Evolutionary conservation across 1,284 basidiomycete species (phyloP).

Genomic region (Schizopora paradoxa): DNA sequence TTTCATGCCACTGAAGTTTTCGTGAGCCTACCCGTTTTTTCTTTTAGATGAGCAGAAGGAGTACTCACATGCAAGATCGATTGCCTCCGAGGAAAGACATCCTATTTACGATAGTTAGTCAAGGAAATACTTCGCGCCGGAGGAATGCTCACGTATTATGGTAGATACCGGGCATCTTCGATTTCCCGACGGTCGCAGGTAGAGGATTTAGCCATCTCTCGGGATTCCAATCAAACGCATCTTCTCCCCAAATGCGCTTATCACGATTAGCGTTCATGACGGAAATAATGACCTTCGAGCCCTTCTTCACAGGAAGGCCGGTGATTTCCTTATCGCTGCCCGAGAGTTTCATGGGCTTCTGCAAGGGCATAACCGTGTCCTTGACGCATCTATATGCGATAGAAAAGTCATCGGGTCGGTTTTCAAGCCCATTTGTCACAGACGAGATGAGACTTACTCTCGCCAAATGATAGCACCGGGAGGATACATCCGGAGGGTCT

Average conservation of each 20-base stretch:
- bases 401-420: neutral
- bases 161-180: neutral
- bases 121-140: neutral
- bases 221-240: neutral
- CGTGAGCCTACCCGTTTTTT: too few species aligned
- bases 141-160: neutral
- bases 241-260: slow-evolving; percentile 1
- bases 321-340: slow-evolving; percentile 12
- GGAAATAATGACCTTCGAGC: neutral
- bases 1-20: slow-evolving; percentile 17
- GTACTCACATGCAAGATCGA: slow-evolving; percentile 11
- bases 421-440: too few species aligned
- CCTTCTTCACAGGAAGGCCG: slow-evolving; percentile 10
- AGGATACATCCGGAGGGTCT: slow-evolving; percentile 23
- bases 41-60: too few species aligned
- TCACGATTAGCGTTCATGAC: neutral
- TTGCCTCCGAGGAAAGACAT: slow-evolving; percentile 11
- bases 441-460: slow-evolving; percentile 1
- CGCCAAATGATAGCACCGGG: neutral
- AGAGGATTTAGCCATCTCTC: neutral
- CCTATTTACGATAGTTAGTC: neutral
- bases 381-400: slow-evolving; percentile 14
- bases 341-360: slow-evolving; percentile 12
- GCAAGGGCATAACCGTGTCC: slow-evolving; percentile 18
- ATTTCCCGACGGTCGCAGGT: neutral